A percentile compares a stretch with the other conserved stretches of the same genome.
Evolutionary conservation across 306 rosid species (phyloP).

Genomic region (Vicia faba): DNA sequence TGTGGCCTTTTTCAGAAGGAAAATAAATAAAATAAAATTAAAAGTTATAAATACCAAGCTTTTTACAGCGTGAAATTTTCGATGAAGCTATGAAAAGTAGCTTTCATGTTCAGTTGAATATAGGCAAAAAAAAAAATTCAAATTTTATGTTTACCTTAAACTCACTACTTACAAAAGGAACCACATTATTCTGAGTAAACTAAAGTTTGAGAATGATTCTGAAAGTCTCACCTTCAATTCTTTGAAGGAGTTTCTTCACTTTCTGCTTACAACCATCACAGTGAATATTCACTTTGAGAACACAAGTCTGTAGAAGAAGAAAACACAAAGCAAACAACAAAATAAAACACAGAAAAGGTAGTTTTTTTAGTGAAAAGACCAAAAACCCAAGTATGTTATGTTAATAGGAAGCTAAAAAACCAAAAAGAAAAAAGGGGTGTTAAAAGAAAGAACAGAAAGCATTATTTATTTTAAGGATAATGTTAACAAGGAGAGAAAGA

Average conservation of each 20-base stretch:
- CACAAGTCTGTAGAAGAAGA: constrained; percentile 68
- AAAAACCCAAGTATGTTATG: constrained; percentile 37
- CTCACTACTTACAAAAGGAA: not conserved
- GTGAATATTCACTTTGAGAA: constrained; percentile 89
- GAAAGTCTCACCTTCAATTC: constrained; percentile 77
- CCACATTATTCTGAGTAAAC: not conserved
- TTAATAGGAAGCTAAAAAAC: constrained; percentile 12
- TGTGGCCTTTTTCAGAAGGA: not conserved
- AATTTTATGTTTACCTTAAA: not conserved
- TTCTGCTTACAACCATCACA: constrained; percentile 99
- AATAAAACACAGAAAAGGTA: constrained; percentile 28
- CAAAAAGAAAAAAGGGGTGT: not conserved
- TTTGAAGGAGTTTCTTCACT: constrained; percentile 94
- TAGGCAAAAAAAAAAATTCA: not conserved
- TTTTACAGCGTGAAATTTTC: not conserved
- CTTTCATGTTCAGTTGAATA: not conserved
- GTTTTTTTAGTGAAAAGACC: constrained; percentile 50
- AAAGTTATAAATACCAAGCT: not conserved
- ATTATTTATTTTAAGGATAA: constrained; percentile 26
- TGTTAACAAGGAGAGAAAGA: constrained; percentile 27
- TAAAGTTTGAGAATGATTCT: constrained; percentile 14
- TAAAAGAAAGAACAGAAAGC: constrained; percentile 38
- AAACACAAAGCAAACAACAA: constrained; percentile 30
- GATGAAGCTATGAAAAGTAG: not conserved
- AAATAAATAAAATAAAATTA: not conserved